Evolutionary conservation across 2,329 filamentous ascomycete genomes (phyloP).

Genomic region (Colletotrichum lupini): DNA sequence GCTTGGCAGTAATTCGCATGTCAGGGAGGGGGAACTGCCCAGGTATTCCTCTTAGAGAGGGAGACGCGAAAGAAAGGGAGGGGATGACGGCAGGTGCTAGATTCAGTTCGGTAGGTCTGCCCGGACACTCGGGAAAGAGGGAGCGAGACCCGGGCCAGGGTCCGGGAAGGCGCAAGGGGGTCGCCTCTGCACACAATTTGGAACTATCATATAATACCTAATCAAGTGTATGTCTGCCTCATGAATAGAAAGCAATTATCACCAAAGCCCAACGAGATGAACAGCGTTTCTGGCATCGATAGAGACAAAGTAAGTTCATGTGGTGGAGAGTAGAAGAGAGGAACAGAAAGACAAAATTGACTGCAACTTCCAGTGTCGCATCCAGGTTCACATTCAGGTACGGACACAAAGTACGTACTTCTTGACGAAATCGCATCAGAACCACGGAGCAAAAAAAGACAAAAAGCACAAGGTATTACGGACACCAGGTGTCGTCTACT

Average conservation of each 20-base stretch:
- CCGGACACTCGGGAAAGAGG: constrained; percentile 27
- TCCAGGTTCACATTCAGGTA: not conserved
- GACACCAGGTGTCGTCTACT: too few relatives aligned
- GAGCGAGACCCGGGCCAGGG: constrained; percentile 8
- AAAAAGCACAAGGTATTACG: too few relatives aligned
- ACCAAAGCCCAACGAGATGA: not conserved
- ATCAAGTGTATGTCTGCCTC: too few relatives aligned
- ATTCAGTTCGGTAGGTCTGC: constrained; percentile 13
- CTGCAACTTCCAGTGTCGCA: not conserved
- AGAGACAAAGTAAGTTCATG: not conserved
- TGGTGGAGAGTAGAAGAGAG: not conserved
- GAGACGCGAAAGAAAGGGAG: constrained; percentile 1
- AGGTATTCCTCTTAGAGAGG: not conserved
- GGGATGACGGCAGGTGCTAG: constrained; percentile 23
- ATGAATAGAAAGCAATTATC: not conserved
- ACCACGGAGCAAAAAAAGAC: not conserved
- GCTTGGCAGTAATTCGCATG: constrained; percentile 8
- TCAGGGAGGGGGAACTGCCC: not conserved
- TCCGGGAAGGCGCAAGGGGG: not conserved
- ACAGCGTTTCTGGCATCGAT: not conserved
- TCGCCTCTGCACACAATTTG: not conserved
- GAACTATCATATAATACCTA: too few relatives aligned
- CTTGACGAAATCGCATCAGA: not conserved
- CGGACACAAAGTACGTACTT: not conserved
- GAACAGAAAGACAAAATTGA: not conserved